These are phyloP conservation scores for Primulina huaijiensis DNA, from an alignment of 257 asterid species.

Conservation along the genomic window DNA sequence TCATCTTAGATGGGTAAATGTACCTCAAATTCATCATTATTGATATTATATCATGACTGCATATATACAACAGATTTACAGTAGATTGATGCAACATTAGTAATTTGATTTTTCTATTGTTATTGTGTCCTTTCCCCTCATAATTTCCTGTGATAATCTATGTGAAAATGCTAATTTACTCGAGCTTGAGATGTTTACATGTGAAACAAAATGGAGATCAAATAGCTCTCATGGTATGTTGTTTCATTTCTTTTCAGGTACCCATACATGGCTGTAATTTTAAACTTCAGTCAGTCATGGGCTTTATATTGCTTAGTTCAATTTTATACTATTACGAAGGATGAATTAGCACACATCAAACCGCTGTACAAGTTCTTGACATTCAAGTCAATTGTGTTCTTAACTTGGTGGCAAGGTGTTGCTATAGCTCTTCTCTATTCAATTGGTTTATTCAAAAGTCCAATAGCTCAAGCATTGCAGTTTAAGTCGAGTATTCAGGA, in stretches of 20 bases:
- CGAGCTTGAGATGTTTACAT: slow-evolving; percentile 11
- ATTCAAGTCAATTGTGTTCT: slow-evolving; percentile 94
- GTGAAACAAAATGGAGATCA: slow-evolving; percentile 12
- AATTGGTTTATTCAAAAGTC: slow-evolving; percentile 76
- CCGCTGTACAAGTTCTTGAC: slow-evolving; percentile 92
- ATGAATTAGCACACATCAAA: slow-evolving; percentile 85
- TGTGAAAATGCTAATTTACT: slow-evolving; percentile 1
- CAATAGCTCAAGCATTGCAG: slow-evolving; percentile 83
- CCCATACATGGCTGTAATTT: slow-evolving; percentile 86
- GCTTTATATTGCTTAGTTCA: slow-evolving; percentile 95
- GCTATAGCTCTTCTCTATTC: slow-evolving; percentile 81
- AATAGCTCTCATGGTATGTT: slow-evolving; percentile 27
- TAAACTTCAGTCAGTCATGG: slow-evolving; percentile 98
- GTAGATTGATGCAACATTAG: slow-evolving; percentile 2
- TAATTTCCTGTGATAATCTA: slow-evolving; percentile 12
- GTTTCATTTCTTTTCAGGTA: slow-evolving; percentile 56
- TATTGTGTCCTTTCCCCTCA: slow-evolving; percentile 9
- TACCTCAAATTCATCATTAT: slow-evolving; percentile 5
- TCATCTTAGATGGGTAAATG: neutral
- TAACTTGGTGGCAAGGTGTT: slow-evolving; percentile 99
- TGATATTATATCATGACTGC: neutral
- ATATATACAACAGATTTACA: neutral
- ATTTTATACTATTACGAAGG: slow-evolving; percentile 82
- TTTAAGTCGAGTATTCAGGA: slow-evolving; percentile 83
- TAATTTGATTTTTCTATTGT: slow-evolving; percentile 13